Percentiles rank a stretch among this genome's conserved stretches.
These are phyloP conservation scores for Dactylonectria estremocensis DNA, from an alignment of 2,329 filamentous ascomycete genomes.

Conservation along the genomic window DNA sequence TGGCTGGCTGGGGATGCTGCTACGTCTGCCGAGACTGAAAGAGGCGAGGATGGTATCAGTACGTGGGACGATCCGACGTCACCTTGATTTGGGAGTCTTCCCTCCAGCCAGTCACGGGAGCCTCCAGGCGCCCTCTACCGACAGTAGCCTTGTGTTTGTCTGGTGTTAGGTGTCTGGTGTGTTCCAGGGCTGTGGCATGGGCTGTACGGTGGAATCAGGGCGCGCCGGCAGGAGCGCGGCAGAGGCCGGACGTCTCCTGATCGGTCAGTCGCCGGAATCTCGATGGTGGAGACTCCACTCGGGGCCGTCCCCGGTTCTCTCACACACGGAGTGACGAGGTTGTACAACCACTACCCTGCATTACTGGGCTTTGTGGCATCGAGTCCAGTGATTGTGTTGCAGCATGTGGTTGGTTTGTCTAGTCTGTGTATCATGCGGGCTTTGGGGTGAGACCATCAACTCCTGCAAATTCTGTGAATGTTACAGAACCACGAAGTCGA, in stretches of 20 bases:
- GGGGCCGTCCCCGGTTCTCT: slow-evolving; percentile 24
- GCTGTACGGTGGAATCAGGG: slow-evolving; percentile 25
- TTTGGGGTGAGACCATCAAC: not conserved
- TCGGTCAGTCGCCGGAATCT: slow-evolving; percentile 37
- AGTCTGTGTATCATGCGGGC: not conserved
- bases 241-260: slow-evolving; percentile 38
- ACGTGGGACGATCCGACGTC: slow-evolving; percentile 42
- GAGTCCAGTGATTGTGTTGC: not conserved
- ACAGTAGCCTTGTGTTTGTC: slow-evolving; percentile 15
- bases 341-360: slow-evolving; percentile 37
- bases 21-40: slow-evolving; percentile 21
- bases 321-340: slow-evolving; percentile 35
- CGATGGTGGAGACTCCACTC: slow-evolving; percentile 15
- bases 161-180: too few relatives aligned
- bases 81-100: slow-evolving; percentile 31
- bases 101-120: slow-evolving; percentile 2
- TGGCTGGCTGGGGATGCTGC: slow-evolving; percentile 6
- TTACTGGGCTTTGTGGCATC: not conserved
- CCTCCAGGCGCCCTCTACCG: slow-evolving; percentile 21
- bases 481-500: not conserved
- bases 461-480: not conserved
- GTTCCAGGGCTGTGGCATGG: slow-evolving; percentile 24
- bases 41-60: slow-evolving; percentile 23
- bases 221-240: slow-evolving; percentile 32
- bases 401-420: not conserved